phyloP scores from a whole-genome alignment of 192 early-diverging fungal species.

The Backusella macrospora region DNA sequence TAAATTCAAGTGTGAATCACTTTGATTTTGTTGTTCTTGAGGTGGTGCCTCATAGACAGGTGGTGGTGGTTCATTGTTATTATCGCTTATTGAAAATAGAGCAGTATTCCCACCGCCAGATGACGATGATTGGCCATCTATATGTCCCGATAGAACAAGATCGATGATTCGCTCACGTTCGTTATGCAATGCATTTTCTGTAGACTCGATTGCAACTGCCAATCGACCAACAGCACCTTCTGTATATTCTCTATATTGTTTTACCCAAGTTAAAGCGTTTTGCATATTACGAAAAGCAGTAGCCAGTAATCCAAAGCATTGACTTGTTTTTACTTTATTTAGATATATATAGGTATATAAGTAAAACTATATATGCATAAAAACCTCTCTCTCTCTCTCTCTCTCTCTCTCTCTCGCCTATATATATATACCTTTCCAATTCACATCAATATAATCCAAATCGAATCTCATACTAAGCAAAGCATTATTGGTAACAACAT shows the following conservation, averaged over 20 bases:
- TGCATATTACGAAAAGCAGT: constrained; percentile 8
- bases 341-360: neutral
- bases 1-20: neutral
- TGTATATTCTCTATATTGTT: constrained; percentile 34
- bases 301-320: constrained; percentile 21
- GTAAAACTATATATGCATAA: neutral
- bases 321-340: constrained; percentile 19
- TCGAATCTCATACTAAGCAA: constrained; percentile 25
- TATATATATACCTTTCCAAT: constrained; percentile 27
- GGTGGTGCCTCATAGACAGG: constrained; percentile 34
- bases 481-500: constrained; percentile 32
- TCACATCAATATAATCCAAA: constrained; percentile 26
- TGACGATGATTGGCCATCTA: neutral
- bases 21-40: neutral
- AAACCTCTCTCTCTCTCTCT: neutral
- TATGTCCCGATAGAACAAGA: neutral
- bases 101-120: neutral
- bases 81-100: neutral
- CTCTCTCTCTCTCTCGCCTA: neutral
- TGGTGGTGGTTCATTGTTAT: constrained; percentile 13
- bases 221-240: constrained; percentile 25
- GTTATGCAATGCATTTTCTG: constrained; percentile 4
- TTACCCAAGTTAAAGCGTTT: constrained; percentile 24
- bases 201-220: neutral
- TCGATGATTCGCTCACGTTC: constrained; percentile 25